Evolutionary conservation across 306 rosid genomes (phyloP), one percentile per base, ranked within the genome.

Genomic region (Rubus parviflorus): DNA sequence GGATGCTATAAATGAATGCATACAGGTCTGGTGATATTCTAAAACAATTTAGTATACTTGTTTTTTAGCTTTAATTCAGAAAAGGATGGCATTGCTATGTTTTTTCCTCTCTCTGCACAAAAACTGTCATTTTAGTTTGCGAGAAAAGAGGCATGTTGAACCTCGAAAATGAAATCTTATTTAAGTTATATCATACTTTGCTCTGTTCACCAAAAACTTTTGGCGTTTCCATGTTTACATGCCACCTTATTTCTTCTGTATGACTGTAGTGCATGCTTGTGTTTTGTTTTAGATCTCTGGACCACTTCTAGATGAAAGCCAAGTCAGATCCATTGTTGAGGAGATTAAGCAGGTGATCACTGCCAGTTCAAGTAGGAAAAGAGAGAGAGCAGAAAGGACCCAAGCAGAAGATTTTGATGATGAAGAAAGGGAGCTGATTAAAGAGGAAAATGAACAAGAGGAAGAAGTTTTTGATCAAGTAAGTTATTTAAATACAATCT

Each of bases 401-500:
- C 90, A 87, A 81, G 98, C 98, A 53, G 99, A 96, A 83, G 99
- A 96, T 84, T 96, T 96, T 88, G 99, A 92, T 77, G 98, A 91
- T 9, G 99, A 96, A 82, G 98, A 92, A 79, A 86, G 90, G 22
- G 98, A 96, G 78, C 77, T 96, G 68, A 91, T 96, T 78, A 91
- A 91, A 73, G 99, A 96, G 85, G 99, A 96, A 89, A 96, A 96
- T 87, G 99, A 96, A 75, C 98, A 91, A 79, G 99, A 96, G 89
- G 99, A 96, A 80, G 99, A 93, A 92, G 98, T 96, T 81, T 96
- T 96, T 85, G 99, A 96, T 62, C 99, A 93, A 93, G 99, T 96
- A 73, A 84, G 92, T 82, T 49, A 77, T 42, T 69, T 48, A 56
- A 40, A 15, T 62, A 62, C 76, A 77, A 61, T 17, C 46, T 68